These are phyloP conservation scores for Globisporangium radiosum DNA, from an alignment of 352 stramenopile genomes.

Conservation along the genomic window DNA sequence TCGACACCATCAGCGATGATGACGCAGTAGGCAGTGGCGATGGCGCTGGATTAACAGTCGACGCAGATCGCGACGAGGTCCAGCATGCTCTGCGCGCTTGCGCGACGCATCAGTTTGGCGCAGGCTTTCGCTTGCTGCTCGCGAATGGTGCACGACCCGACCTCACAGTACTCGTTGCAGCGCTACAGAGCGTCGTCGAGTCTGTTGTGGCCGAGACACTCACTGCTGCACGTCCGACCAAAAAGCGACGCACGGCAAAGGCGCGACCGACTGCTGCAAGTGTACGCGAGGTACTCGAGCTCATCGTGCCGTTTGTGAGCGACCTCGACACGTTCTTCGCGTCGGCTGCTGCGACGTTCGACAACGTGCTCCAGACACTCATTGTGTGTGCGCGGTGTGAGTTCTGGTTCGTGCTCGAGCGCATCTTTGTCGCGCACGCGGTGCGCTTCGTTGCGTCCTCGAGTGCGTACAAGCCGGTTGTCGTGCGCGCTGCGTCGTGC, in stretches of 20 bases:
- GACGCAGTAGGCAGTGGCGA: constrained; percentile 5
- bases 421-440: constrained; percentile 32
- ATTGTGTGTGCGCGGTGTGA: constrained; percentile 41
- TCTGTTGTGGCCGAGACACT: background rate
- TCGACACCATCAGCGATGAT: constrained; percentile 7
- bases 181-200: constrained; percentile 23
- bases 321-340: constrained; percentile 43
- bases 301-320: constrained; percentile 18
- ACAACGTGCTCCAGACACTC: constrained; percentile 32
- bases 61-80: constrained; percentile 32
- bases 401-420: constrained; percentile 40
- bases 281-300: constrained; percentile 20
- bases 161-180: constrained; percentile 22
- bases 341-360: constrained; percentile 29
- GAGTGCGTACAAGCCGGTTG: constrained; percentile 40
- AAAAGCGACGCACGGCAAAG: background rate
- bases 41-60: constrained; percentile 33
- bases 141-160: constrained; percentile 25
- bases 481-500: constrained; percentile 34
- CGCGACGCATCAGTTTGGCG: constrained; percentile 28
- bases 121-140: constrained; percentile 34
- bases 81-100: constrained; percentile 29
- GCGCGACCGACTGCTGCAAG: constrained; percentile 5
- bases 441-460: constrained; percentile 24
- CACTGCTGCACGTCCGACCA: background rate